Percentiles rank a stretch among this genome's conserved stretches.
phyloP scores from a whole-genome alignment of 805 yeast genomes.

The Suhomyces sp. region DNA sequence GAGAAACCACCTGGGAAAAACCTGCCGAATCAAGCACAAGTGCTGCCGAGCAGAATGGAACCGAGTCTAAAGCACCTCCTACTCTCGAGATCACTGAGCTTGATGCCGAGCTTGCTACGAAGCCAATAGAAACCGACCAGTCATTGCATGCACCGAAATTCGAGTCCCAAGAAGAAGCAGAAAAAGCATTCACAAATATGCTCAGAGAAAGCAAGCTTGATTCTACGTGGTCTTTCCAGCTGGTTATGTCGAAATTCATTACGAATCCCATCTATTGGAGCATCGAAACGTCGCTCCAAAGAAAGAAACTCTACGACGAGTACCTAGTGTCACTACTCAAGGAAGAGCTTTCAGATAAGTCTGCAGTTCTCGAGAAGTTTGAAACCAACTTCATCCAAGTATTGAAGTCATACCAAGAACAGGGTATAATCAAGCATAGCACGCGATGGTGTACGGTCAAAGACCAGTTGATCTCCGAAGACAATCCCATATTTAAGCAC shows the following conservation, averaged over 20 bases:
- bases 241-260: constrained; percentile 57
- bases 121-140: constrained; percentile 18
- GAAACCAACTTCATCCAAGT: constrained; percentile 50
- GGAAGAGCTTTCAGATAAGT: constrained; percentile 53
- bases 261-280: constrained; percentile 66
- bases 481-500: constrained; percentile 61
- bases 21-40: constrained; percentile 47
- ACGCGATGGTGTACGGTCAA: constrained; percentile 66
- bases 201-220: constrained; percentile 57
- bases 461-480: constrained; percentile 49
- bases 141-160: constrained; percentile 23
- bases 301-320: constrained; percentile 63
- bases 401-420: constrained; percentile 31
- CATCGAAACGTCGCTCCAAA: constrained; percentile 55
- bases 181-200: constrained; percentile 48
- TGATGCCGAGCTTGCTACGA: constrained; percentile 19
- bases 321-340: constrained; percentile 43
- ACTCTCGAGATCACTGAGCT: constrained; percentile 9
- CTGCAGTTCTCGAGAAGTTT: constrained; percentile 53
- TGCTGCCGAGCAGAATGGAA: constrained; percentile 4
- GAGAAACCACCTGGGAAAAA: constrained; percentile 77
- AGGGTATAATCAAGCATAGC: constrained; percentile 45
- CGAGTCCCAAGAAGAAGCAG: constrained; percentile 34
- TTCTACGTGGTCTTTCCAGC: constrained; percentile 71
- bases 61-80: constrained; percentile 3